Evolutionary conservation across 2,329 filamentous ascomycete species (phyloP).

Genomic region (Chaetomiaceae sp.): DNA sequence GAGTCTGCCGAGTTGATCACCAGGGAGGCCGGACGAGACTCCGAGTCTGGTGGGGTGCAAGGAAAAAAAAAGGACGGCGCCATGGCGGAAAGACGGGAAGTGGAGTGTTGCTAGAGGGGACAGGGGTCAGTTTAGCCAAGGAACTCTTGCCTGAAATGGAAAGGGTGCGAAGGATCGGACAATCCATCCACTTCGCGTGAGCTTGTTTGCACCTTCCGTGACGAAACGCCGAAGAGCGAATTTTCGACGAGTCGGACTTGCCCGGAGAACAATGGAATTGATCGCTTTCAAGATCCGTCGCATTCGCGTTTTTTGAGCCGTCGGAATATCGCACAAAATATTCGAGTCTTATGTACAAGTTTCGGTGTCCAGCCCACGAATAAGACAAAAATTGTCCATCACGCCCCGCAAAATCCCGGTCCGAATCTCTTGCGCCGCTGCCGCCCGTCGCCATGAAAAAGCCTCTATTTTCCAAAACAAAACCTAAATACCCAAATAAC

Average conservation of each 20-base stretch:
- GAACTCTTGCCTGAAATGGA: neutral
- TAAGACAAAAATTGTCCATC: neutral
- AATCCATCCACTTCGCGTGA: neutral
- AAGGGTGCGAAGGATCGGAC: neutral
- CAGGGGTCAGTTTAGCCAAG: constrained; percentile 1
- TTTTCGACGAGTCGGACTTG: too few relatives aligned
- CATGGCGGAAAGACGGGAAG: constrained; percentile 3
- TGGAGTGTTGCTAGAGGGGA: neutral
- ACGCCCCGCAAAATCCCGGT: neutral
- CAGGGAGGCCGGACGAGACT: neutral
- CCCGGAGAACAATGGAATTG: too few relatives aligned
- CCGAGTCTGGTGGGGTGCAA: neutral
- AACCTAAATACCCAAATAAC: neutral
- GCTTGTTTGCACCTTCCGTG: neutral
- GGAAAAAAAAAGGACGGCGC: neutral
- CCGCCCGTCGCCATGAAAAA: neutral
- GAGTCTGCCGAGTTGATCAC: neutral
- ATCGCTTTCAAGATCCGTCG: neutral
- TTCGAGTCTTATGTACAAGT: neutral
- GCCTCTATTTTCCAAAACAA: neutral
- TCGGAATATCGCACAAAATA: neutral
- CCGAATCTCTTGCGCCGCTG: neutral
- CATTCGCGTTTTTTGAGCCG: neutral
- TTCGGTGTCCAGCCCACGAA: neutral
- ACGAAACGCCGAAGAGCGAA: too few relatives aligned